Percentiles rank a stretch among this genome's conserved stretches.
Evolutionary conservation across 2,329 filamentous ascomycete genomes (phyloP).

Genomic region (Calonectria leucothoes): DNA sequence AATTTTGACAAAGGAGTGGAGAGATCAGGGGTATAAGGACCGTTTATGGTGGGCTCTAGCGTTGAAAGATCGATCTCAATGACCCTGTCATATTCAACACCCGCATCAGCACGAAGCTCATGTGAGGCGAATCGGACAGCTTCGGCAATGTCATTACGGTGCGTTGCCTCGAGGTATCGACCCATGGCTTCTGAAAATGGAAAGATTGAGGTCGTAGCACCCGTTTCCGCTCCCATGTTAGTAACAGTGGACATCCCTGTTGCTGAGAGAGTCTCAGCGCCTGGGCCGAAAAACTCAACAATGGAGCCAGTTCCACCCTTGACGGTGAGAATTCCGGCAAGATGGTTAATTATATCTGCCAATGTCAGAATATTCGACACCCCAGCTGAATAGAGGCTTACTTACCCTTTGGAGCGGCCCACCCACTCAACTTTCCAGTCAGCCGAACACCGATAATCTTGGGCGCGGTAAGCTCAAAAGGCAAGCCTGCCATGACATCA

Average conservation of each 20-base stretch:
- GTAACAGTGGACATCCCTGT: conserved; percentile 89
- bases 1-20: conserved; percentile 93
- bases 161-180: conserved; percentile 92
- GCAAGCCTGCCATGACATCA: conserved; percentile 96
- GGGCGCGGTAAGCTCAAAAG: conserved; percentile 98
- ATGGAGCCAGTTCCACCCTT: conserved; percentile 97
- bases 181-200: conserved; percentile 98
- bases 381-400: conserved; percentile 27
- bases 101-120: conserved; percentile 87
- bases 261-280: conserved; percentile 75
- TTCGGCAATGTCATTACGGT: conserved; percentile 90
- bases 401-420: conserved; percentile 91
- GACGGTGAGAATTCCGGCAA: conserved; percentile 95
- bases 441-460: conserved; percentile 97
- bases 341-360: conserved; percentile 93
- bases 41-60: conserved; percentile 97
- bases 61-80: conserved; percentile 91
- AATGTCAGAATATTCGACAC: conserved; percentile 5
- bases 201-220: conserved; percentile 93
- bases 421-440: conserved; percentile 88
- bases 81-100: conserved; percentile 91
- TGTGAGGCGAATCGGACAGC: conserved; percentile 86
- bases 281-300: conserved; percentile 80
- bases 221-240: conserved; percentile 79
- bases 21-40: conserved; percentile 94